phyloP scores from a whole-genome alignment of 768 basidiomycete genomes.

The Megacollybia marginata region DNA sequence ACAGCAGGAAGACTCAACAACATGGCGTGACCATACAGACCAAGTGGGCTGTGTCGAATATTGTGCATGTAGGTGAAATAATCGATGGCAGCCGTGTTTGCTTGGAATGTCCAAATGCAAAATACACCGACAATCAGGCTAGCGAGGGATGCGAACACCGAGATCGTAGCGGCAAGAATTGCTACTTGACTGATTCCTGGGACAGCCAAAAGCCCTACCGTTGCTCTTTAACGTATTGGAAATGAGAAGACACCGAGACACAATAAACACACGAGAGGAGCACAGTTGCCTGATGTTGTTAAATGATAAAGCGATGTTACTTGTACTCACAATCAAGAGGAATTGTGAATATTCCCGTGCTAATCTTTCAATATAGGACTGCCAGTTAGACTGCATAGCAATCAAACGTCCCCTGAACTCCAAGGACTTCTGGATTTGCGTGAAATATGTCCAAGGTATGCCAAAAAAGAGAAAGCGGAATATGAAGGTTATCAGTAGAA shows the following conservation, averaged over 20 bases:
- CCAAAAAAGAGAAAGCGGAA: conserved; percentile 42
- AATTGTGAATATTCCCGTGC: conserved; percentile 52
- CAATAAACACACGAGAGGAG: conserved; percentile 36
- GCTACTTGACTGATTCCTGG: conserved; percentile 28
- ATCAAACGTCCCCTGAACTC: conserved; percentile 43
- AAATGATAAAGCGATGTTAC: not conserved
- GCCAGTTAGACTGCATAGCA: conserved; percentile 42
- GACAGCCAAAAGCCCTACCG: conserved; percentile 41
- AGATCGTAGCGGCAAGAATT: conserved; percentile 32
- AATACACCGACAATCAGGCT: conserved; percentile 51
- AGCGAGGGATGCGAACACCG: conserved; percentile 43
- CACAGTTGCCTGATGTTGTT: conserved; percentile 36
- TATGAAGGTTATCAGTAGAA: conserved; percentile 27
- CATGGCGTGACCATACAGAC: conserved; percentile 42
- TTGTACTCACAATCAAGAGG: conserved; percentile 39
- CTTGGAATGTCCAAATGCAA: conserved; percentile 49
- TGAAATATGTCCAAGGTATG: conserved; percentile 44
- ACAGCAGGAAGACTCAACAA: conserved; percentile 45
- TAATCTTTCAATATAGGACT: conserved; percentile 40
- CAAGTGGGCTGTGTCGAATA: conserved; percentile 34
- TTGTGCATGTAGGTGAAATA: conserved; percentile 54
- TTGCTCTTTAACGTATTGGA: conserved; percentile 28
- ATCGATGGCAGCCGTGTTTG: conserved; percentile 33
- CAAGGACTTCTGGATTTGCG: conserved; percentile 38
- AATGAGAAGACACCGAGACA: not conserved